Base-by-base conservation (phyloP, 257 asterid genomes). In the Solanum habrochaites region DNA sequence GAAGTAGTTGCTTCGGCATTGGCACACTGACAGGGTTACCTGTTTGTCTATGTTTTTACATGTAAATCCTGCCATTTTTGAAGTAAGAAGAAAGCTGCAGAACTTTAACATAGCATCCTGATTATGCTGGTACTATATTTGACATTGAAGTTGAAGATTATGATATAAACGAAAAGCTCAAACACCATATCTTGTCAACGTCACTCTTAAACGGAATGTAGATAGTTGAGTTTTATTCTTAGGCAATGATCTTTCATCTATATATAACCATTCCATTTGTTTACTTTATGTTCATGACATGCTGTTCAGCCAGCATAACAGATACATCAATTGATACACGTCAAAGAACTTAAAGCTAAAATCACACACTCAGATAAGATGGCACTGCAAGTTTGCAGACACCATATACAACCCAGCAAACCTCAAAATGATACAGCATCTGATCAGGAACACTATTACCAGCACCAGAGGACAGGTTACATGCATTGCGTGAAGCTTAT, bases 401-500 rank as follows among this genome's bases (percentile, higher is more conserved):
- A 75, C 83, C 23, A 75, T 12, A 39, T 42, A 75, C 83, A 75
- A 42, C 60, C 83, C 52, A 75, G 83, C 83, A 75, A 42, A 52
- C 83, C 82, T 73, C 56, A 37, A 62, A 84, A 84, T 25, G 86
- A 25, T n/a, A 66, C 75, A 62, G 37, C 35, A 83, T 23, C 86
- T 62, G 45, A 83, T 35, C 39, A 18, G 39, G n/a, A 47, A 42
- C 64, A 5, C 81, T 47, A 47, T 1, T 69, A 67, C 87, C 83
- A 47, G 47, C 81, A 40, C 15, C 60, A 40, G 37, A 27, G 83
- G 37, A 75, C 21, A n/a, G 85, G 85, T 86, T 87, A 88, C 23
- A 85, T 21, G 86, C 92, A 91, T 42, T 86, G 82, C 18, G 91
- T 11, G 87, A 88, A 93, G 86, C 32, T 58, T 89, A 87, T 87